phyloP scores from a whole-genome alignment of 1,139 yeast genomes.

The Yamadazyma friedrichii region DNA sequence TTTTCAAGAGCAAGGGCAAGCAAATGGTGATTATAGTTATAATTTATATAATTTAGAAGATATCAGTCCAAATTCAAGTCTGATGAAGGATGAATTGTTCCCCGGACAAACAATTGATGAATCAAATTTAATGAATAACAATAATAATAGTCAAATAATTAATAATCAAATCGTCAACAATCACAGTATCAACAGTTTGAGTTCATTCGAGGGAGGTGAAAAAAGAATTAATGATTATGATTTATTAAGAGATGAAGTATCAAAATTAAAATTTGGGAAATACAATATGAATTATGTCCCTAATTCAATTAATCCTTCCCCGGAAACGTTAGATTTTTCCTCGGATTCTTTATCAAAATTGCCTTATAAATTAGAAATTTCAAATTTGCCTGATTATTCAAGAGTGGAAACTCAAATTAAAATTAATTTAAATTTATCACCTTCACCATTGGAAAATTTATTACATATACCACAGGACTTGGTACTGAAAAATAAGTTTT shows the following conservation, averaged over 20 bases:
- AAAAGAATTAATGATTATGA: constrained; percentile 30
- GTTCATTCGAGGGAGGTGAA: background rate
- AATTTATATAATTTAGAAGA: constrained; percentile 28
- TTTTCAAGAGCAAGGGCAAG: background rate
- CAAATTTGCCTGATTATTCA: constrained; percentile 72
- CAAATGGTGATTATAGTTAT: constrained; percentile 3
- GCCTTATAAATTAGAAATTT: constrained; percentile 58
- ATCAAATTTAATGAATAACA: background rate
- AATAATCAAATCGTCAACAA: background rate
- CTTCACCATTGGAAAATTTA: constrained; percentile 69
- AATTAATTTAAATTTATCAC: constrained; percentile 62
- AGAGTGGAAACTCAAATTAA: constrained; percentile 96
- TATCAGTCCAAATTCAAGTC: constrained; percentile 38
- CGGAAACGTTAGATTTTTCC: constrained; percentile 39
- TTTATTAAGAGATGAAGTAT: constrained; percentile 48
- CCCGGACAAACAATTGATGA: constrained; percentile 2
- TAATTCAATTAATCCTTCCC: constrained; percentile 25
- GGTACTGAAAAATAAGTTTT: constrained; percentile 82
- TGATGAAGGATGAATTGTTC: background rate
- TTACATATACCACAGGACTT: constrained; percentile 83
- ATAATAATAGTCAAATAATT: background rate
- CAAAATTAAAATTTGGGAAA: constrained; percentile 59
- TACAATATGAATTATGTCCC: constrained; percentile 41
- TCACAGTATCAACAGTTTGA: too few relatives aligned
- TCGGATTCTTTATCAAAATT: constrained; percentile 37